Evolutionary conservation across 1,284 basidiomycete species (phyloP).

Genomic region (Ganoderma resinaceum): DNA sequence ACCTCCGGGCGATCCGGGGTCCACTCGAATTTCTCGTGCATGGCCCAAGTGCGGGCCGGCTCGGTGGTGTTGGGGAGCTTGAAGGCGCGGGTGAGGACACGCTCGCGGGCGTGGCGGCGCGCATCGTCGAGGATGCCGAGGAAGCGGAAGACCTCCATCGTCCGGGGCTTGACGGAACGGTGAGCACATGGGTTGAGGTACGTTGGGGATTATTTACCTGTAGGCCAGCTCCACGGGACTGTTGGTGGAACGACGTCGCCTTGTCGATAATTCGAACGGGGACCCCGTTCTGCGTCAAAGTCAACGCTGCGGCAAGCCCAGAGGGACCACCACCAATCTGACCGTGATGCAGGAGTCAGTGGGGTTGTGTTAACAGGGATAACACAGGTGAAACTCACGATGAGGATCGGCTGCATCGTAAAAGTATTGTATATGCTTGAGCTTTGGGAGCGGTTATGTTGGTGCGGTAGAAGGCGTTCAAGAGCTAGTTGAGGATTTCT

Average conservation of each 20-base stretch:
- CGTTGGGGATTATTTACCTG: slow-evolving; percentile 30
- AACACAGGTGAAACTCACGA: background rate
- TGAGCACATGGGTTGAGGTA: background rate
- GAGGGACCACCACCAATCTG: slow-evolving; percentile 39
- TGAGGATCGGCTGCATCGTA: slow-evolving; percentile 1
- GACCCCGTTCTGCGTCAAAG: slow-evolving; percentile 34
- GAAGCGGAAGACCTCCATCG: slow-evolving; percentile 33
- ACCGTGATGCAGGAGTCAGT: background rate
- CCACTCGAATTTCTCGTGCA: slow-evolving; percentile 15
- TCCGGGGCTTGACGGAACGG: slow-evolving; percentile 25
- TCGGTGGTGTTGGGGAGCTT: slow-evolving; percentile 32
- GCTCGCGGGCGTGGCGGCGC: background rate
- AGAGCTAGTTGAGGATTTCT: background rate
- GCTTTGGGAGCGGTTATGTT: background rate
- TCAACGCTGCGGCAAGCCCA: slow-evolving; percentile 36
- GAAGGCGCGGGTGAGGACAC: slow-evolving; percentile 26
- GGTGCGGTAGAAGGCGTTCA: background rate
- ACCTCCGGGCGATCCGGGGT: slow-evolving; percentile 36
- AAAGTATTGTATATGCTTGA: background rate
- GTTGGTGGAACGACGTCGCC: slow-evolving; percentile 28
- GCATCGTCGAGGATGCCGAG: slow-evolving; percentile 33
- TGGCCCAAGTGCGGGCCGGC: slow-evolving; percentile 16
- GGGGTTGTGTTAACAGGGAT: background rate
- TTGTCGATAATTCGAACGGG: slow-evolving; percentile 48
- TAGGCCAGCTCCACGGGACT: slow-evolving; percentile 39